phyloP scores from a whole-genome alignment of 306 rosid genomes.

The Sesbania bispinosa region DNA sequence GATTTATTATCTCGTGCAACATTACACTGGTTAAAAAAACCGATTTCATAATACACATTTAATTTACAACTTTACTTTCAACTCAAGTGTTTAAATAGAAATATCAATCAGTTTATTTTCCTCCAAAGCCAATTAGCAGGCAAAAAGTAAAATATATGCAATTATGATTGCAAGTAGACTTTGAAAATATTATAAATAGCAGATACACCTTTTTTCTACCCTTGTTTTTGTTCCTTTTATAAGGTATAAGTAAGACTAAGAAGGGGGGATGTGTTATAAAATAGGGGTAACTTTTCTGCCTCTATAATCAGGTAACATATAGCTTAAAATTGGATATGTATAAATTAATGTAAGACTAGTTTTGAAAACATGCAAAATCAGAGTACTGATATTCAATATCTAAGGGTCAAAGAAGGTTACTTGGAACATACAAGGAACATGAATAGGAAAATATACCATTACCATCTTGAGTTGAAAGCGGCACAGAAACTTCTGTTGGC shows the following conservation, averaged over 20 bases:
- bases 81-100: no score
- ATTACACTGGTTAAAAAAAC: no score
- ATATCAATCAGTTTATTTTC: background rate
- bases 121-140: background rate
- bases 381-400: background rate
- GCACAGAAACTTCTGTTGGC: conserved; percentile 31
- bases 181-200: no score
- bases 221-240: no score
- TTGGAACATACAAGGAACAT: background rate
- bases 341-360: background rate
- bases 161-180: no score
- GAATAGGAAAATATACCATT: conserved; percentile 28
- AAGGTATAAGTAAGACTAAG: no score
- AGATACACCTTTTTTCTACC: no score
- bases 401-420: background rate
- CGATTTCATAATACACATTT: background rate
- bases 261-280: no score
- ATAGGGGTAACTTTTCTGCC: background rate
- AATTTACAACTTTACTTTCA: background rate
- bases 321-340: background rate
- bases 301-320: background rate
- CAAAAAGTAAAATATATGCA: no score
- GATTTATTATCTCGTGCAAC: no score
- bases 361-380: background rate
- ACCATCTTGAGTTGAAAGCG: conserved; percentile 43